phyloP scores from a whole-genome alignment of 371 early-diverging fungal genomes.

The Choanephora cucurbitarum region DNA sequence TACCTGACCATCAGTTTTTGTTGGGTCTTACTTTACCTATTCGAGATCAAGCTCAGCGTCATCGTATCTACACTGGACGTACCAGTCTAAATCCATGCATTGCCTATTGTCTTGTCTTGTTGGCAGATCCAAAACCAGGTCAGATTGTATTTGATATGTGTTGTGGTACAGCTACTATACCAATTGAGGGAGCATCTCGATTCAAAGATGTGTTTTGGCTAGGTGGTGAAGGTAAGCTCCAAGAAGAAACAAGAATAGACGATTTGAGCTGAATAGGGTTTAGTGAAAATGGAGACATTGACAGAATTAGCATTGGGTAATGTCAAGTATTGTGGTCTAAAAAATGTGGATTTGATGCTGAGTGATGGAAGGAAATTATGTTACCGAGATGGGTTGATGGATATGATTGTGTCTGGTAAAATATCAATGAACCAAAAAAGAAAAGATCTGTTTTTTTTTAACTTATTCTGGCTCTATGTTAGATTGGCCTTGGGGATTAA shows the following conservation, averaged over 20 bases:
- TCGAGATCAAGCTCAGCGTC: constrained; percentile 31
- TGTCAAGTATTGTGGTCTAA: constrained; percentile 23
- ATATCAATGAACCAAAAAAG: no score
- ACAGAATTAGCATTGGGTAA: constrained; percentile 41
- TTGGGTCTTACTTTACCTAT: constrained; percentile 34
- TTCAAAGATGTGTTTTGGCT: constrained; percentile 42
- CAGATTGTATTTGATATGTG: constrained; percentile 50
- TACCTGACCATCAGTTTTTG: constrained; percentile 15
- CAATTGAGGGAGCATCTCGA: constrained; percentile 38
- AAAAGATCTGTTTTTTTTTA: no score
- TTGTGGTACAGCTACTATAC: constrained; percentile 45
- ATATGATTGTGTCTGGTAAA: constrained; percentile 45
- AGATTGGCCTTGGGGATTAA: constrained; percentile 55
- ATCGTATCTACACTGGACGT: constrained; percentile 38
- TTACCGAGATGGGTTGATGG: constrained; percentile 34
- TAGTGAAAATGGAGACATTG: constrained; percentile 36
- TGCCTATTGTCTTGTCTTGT: constrained; percentile 39
- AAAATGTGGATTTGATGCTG: constrained; percentile 39
- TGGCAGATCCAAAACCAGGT: constrained; percentile 39
- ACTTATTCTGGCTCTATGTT: no score
- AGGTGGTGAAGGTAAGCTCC: constrained; percentile 42
- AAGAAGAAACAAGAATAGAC: not conserved
- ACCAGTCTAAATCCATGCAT: constrained; percentile 48
- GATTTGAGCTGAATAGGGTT: not conserved
- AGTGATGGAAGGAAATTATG: constrained; percentile 39